Evolutionary conservation across 2,329 filamentous ascomycete genomes (phyloP).

Genomic region (Chaetomium globosum): DNA sequence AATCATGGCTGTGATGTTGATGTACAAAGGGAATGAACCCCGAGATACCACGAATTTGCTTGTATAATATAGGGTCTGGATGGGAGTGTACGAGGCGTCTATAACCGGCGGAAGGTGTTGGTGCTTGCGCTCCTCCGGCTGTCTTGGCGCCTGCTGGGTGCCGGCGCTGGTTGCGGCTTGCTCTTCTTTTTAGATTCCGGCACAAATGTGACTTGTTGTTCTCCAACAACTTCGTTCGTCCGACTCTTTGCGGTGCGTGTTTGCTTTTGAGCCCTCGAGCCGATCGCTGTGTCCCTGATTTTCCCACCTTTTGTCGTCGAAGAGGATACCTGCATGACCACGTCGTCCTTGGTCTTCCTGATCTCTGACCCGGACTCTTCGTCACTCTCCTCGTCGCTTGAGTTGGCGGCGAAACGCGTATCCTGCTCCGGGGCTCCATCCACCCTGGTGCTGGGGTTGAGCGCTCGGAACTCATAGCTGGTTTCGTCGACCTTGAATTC

Average conservation of each 20-base stretch:
- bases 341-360: constrained; percentile 45
- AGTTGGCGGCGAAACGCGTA: constrained; percentile 20
- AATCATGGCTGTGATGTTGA: constrained; percentile 5
- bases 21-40: constrained; percentile 17
- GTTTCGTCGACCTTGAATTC: constrained; percentile 91
- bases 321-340: constrained; percentile 70
- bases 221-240: constrained; percentile 58
- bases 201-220: constrained; percentile 72
- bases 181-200: constrained; percentile 60
- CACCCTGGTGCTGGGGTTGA: constrained; percentile 83
- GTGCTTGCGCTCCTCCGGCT: constrained; percentile 68
- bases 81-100: constrained; percentile 36
- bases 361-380: constrained; percentile 49
- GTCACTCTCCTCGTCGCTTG: constrained; percentile 37
- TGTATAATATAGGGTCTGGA: constrained; percentile 36
- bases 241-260: constrained; percentile 51
- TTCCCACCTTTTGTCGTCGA: constrained; percentile 59
- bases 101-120: constrained; percentile 73
- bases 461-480: constrained; percentile 79
- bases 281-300: constrained; percentile 58
- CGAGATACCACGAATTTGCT: constrained; percentile 29
- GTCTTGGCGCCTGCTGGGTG: constrained; percentile 44
- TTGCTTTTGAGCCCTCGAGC: constrained; percentile 57
- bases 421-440: constrained; percentile 37
- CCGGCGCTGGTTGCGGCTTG: constrained; percentile 43